These are phyloP conservation scores for Phytopythium boreale DNA, from an alignment of 352 stramenopile species.

Conservation along the genomic window DNA sequence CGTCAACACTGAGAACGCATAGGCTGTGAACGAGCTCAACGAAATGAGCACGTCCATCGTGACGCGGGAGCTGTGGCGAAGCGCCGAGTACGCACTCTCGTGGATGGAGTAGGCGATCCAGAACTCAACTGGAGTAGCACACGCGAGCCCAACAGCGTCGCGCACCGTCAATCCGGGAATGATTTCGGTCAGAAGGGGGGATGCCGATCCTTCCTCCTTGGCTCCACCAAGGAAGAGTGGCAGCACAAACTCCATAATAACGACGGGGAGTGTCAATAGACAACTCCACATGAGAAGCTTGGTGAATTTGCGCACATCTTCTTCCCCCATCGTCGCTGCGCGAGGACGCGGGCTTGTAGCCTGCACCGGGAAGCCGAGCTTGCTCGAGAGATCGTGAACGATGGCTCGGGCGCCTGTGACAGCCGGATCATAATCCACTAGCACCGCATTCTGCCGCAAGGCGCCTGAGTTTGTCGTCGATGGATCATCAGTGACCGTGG, in stretches of 20 bases:
- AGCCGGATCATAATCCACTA: constrained; percentile 49
- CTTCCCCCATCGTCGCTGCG: constrained; percentile 31
- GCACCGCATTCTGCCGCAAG: constrained; percentile 14
- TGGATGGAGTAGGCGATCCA: constrained; percentile 65
- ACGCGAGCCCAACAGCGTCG: constrained; percentile 53
- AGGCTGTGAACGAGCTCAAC: constrained; percentile 62
- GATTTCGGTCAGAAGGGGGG: constrained; percentile 14
- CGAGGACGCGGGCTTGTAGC: constrained; percentile 46
- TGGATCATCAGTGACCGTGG: constrained; percentile 19
- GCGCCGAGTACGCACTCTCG: constrained; percentile 54
- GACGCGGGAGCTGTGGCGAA: constrained; percentile 58
- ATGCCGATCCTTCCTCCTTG: constrained; percentile 18
- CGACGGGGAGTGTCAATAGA: constrained; percentile 48
- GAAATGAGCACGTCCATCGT: constrained; percentile 82
- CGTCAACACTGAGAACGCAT: constrained; percentile 55
- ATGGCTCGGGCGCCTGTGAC: constrained; percentile 35
- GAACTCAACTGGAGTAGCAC: constrained; percentile 66
- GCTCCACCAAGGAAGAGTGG: constrained; percentile 25
- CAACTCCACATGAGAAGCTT: constrained; percentile 48
- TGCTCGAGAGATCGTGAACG: constrained; percentile 29
- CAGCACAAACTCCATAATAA: constrained; percentile 57
- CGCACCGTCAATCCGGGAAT: constrained; percentile 44
- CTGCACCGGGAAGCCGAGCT: constrained; percentile 44
- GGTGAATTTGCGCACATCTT: constrained; percentile 43
- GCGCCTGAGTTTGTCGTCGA: not conserved